Evolutionary conservation across 2,329 filamentous ascomycete genomes (phyloP).

Genomic region (Xylaria sp.): DNA sequence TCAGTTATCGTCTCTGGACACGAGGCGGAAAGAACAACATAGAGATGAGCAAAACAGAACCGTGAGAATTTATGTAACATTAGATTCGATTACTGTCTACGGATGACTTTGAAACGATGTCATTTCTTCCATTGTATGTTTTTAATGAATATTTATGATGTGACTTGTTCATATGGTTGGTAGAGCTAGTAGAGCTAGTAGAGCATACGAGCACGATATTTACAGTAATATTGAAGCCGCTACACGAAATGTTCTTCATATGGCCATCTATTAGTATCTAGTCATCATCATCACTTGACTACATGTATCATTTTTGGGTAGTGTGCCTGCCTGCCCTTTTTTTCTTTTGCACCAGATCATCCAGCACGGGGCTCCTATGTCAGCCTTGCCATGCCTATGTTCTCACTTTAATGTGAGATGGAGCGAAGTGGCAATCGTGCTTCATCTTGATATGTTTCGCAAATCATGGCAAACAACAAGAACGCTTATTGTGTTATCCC

Average conservation of each 20-base stretch:
- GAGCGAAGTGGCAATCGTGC: conserved; percentile 13
- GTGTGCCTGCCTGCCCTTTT: conserved; percentile 16
- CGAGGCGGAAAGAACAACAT: neutral
- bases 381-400: conserved; percentile 18
- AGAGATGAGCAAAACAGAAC: conserved; percentile 17
- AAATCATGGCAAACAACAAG: conserved; percentile 39
- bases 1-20: conserved; percentile 2
- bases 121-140: neutral
- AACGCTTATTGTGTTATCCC: conserved; percentile 41
- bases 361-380: conserved; percentile 6
- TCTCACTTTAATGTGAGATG: conserved; percentile 23
- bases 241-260: conserved; percentile 8
- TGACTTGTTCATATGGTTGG: neutral
- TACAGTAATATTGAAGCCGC: neutral
- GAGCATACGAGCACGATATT: neutral
- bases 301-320: conserved; percentile 26
- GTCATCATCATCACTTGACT: conserved; percentile 33
- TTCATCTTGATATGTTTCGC: conserved; percentile 35
- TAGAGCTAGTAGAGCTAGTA: too few species aligned
- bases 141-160: neutral
- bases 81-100: conserved; percentile 7
- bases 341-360: conserved; percentile 5
- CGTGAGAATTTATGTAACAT: conserved; percentile 22
- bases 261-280: conserved; percentile 33
- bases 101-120: neutral